Base-by-base conservation (phyloP, 495 filamentous ascomycete genomes). In the Tuber indicum region DNA sequence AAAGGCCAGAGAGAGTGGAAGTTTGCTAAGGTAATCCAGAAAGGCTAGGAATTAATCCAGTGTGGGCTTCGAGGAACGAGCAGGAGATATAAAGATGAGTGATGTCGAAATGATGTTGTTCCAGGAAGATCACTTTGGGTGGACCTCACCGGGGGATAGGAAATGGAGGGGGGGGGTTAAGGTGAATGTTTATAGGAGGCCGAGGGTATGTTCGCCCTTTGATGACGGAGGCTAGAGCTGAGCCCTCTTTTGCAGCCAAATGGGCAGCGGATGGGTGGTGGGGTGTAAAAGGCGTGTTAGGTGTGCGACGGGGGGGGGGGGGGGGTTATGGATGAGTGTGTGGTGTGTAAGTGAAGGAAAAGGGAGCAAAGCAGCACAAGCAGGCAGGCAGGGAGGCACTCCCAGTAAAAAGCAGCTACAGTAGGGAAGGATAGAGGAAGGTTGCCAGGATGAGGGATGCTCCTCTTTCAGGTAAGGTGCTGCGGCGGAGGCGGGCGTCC, bases 61-160 rank as follows among this genome's bases (percentile, higher is more conserved):
- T 62, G 58, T 71, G 75, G 58, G 71, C 74, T 75, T 80, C 71
- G 77, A 80, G 78, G 78, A 80, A 80, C 66, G 74, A 80, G 71
- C 77, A 72, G 74, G 79, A 78, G 78, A 80, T 80, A 80, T 80
- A 80, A 80, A 80, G 77, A 80, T 79, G 77, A 79, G 77, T 80
- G 78, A 80, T 80, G 78, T 80, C 78, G 78, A 80, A 76, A 79
- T 80, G 78, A 80, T 80, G 78, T 80, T 79, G 76, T 73, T 78
- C 75, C 77, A 71, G 78, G 78, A 70, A 77, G 78, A 80, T 80
- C 78, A 80, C 78, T 77, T 79, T 80, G 12, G 52, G 58, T 66
- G 58, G 78, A 72, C 77, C 79, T 80, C 78, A 73, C 78, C 78
- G 77, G 78, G 77, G 72, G 77, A 80, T 77, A 77, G 78, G 77